Base-by-base conservation (phyloP, 805 yeast species). In the Blastobotrys attinorum region DNA sequence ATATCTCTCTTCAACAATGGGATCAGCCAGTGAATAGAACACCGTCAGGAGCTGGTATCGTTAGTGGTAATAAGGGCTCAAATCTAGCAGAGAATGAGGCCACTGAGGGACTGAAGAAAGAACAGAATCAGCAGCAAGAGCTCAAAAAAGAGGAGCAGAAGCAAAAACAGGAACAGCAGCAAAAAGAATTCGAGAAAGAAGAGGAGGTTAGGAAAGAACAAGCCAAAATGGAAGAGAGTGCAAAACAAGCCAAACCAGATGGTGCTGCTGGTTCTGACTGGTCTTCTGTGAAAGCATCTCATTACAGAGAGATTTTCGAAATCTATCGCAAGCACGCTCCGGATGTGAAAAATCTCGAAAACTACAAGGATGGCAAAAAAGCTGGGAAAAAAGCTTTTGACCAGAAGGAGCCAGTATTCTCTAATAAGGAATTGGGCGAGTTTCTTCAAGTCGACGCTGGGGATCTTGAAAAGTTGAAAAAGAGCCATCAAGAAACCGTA, bases 401-500 rank as follows among this genome's bases (percentile, higher is more conserved):
- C 17, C 49, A 43, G 21, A 47, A 44, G 37, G 18, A 39, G 7
- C 72, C 70, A 0, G 58, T 71, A 0, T 69, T 78, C 53, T 69
- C 79, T 5, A 83, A 79, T 50, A 64, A 69, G 15, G 78, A 74
- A 56, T 62, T 81, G 31, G 60, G 67, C 2, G 57, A 66, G 20
- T 79, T 75, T 52, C 61, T 81, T 18, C 71, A 71, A 42, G 55
- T 79, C 27, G 59, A 65, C 6, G 59, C 59, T 0, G 57, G 58
- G 0, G 81, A 77, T 47, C 58, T 76, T 31, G 48, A 54, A 0
- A 62, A 69, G 20, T 62, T 81, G 67, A 64, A 59, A 22, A 49
- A 51, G 16, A 69, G 79, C 3, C 88, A 81, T 58, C 47, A 51
- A 7, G 52, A 54, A 36, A 73, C 77, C 15, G 69, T 74, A 17